A percentile compares a stretch with the other conserved stretches of the same genome.
Conservation (phyloP, 2,329 filamentous ascomycete species). For the Trichoderma sp. region DNA sequence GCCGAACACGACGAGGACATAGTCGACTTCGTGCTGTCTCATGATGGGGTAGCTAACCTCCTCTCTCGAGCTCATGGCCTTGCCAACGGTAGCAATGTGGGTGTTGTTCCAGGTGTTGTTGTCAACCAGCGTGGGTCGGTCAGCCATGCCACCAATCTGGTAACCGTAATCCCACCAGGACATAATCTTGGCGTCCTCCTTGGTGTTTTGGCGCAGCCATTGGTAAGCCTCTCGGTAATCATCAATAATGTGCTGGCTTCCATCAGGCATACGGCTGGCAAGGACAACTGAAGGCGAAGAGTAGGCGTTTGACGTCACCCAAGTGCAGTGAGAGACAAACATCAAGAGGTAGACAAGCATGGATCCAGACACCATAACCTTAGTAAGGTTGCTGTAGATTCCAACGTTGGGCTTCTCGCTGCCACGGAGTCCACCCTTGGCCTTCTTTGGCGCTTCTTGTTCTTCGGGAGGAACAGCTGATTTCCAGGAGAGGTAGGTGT, state of each 20-base stretch:
- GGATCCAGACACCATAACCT: conserved; percentile 68
- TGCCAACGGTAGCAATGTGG: conserved; percentile 97
- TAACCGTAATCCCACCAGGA: conserved; percentile 99
- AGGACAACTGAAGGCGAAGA: conserved; percentile 96
- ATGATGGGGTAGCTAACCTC: conserved; percentile 99
- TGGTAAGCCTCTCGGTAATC: conserved; percentile 99
- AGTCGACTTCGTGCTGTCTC: conserved; percentile 97
- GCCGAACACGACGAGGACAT: conserved; percentile 96
- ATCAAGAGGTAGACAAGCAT: conserved; percentile 79
- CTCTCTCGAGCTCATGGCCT: conserved; percentile 96
- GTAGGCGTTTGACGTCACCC: conserved; percentile 99
- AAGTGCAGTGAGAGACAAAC: conserved; percentile 97
- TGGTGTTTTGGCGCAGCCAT: conserved; percentile 97
- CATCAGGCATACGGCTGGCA: conserved; percentile 87
- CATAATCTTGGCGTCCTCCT: conserved; percentile 95
- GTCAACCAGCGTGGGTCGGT: conserved; percentile 93
- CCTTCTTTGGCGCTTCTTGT: conserved; percentile 55
- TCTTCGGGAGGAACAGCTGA: conserved; percentile 55
- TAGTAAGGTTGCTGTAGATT: conserved; percentile 78
- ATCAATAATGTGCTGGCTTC: conserved; percentile 97
- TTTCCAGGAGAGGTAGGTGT: conserved; percentile 72
- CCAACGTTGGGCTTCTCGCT: conserved; percentile 73
- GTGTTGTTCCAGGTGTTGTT: conserved; percentile 99
- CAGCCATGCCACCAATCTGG: conserved; percentile 99
- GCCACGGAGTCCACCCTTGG: conserved; percentile 61